Evolutionary conservation across 139 green algal genomes (phyloP).

Genomic region (Tetraselmis chui): DNA sequence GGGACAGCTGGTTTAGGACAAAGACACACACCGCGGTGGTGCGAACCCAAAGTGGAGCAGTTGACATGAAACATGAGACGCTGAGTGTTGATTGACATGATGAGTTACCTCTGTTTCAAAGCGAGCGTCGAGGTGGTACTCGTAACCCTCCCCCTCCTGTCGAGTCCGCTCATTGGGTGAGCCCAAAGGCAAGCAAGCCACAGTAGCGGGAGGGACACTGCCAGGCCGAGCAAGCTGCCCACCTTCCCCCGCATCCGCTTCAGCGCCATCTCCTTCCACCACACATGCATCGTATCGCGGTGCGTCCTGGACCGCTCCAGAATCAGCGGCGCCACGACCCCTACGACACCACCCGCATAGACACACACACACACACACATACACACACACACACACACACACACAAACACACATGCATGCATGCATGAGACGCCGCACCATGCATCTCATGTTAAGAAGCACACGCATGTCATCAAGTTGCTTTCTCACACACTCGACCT

Average conservation of each 20-base stretch:
- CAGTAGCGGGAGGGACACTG: neutral
- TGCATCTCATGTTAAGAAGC: too few species aligned
- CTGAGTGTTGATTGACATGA: too few species aligned
- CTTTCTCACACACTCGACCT: neutral
- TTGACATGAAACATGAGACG: too few species aligned
- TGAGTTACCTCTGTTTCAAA: neutral
- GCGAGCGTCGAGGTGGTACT: neutral
- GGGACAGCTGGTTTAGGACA: too few species aligned
- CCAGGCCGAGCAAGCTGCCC: neutral
- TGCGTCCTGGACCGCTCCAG: neutral
- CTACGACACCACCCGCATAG: neutral
- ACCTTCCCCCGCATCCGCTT: neutral
- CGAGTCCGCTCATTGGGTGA: neutral
- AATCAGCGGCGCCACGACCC: neutral
- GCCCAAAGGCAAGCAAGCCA: neutral
- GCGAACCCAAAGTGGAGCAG: too few species aligned
- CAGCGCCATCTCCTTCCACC: neutral
- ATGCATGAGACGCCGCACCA: too few species aligned
- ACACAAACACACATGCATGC: too few species aligned
- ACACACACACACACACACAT: too few species aligned
- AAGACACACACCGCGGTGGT: too few species aligned
- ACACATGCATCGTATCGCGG: neutral
- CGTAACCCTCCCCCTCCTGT: neutral
- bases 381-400: too few species aligned
- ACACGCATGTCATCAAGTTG: too few species aligned